phyloP scores from a whole-genome alignment of 2,329 filamentous ascomycete genomes.

The Xylaria sp. region DNA sequence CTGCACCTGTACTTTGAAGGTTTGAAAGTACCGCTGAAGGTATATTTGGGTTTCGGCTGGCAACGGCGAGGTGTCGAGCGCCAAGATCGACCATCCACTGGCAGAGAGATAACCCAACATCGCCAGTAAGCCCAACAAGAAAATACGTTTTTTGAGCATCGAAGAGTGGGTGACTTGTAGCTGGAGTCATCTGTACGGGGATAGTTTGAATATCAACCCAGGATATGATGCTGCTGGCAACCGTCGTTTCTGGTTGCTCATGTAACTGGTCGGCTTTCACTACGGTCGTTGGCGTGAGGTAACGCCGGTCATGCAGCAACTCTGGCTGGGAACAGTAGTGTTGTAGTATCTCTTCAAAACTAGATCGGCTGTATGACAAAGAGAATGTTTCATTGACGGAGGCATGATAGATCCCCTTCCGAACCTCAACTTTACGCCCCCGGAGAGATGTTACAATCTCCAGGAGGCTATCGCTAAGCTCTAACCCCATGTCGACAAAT shows the following conservation, averaged over 20 bases:
- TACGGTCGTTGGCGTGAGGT: not conserved
- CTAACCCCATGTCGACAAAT: constrained; percentile 2
- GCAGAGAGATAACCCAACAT: constrained; percentile 51
- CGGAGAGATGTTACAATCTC: not conserved
- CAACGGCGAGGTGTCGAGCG: constrained; percentile 50
- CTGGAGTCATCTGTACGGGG: not conserved
- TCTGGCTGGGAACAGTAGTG: not conserved
- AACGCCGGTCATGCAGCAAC: not conserved
- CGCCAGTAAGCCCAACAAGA: constrained; percentile 48
- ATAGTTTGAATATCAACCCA: not conserved
- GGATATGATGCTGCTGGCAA: not conserved
- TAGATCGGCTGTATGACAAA: not conserved
- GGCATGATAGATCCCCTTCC: not conserved
- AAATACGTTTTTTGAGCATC: constrained; percentile 47
- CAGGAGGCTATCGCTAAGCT: too few species aligned
- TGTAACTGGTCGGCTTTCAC: not conserved
- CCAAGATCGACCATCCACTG: constrained; percentile 52
- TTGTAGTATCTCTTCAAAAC: not conserved
- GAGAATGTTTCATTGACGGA: not conserved
- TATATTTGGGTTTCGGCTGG: constrained; percentile 46
- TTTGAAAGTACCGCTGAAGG: not conserved
- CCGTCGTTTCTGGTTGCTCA: not conserved
- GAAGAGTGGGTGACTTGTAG: constrained; percentile 26
- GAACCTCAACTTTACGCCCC: not conserved
- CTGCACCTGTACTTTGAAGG: not conserved